Conservation (phyloP, 805 yeast species). For the Isabelozyma pseudorhagii region DNA sequence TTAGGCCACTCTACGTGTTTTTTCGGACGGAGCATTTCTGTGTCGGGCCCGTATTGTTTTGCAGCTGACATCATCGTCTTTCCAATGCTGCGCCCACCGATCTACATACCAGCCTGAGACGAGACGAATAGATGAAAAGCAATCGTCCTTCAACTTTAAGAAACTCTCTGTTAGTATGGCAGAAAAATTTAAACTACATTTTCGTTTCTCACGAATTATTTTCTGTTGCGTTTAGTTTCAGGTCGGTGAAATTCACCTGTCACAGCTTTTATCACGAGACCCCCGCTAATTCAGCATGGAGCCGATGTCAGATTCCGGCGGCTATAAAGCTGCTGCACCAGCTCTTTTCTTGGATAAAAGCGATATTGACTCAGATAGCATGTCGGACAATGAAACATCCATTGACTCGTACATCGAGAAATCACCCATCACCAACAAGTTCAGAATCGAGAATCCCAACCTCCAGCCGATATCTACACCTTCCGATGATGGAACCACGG, state of each 20-base stretch:
- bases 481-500: background rate
- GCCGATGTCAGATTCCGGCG: background rate
- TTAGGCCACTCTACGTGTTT: too few relatives aligned
- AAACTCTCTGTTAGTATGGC: too few relatives aligned
- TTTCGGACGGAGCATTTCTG: too few relatives aligned
- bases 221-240: too few relatives aligned
- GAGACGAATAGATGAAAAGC: background rate
- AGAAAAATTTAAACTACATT: too few relatives aligned
- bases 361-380: background rate
- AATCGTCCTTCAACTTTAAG: too few relatives aligned
- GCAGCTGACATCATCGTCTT: too few relatives aligned
- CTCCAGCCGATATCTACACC: constrained; percentile 12
- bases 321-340: background rate
- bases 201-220: too few relatives aligned
- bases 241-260: too few relatives aligned
- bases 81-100: too few relatives aligned
- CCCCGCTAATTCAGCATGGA: background rate
- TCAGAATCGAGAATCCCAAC: constrained; percentile 23
- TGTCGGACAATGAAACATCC: background rate
- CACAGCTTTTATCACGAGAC: too few relatives aligned
- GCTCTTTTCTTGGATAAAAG: background rate
- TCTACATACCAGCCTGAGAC: background rate
- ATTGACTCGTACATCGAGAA: constrained; percentile 17
- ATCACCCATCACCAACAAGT: constrained; percentile 19
- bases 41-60: too few relatives aligned